Evolutionary conservation across 305 asterid species (phyloP).

Genomic region (Fraxinus angustifolia): DNA sequence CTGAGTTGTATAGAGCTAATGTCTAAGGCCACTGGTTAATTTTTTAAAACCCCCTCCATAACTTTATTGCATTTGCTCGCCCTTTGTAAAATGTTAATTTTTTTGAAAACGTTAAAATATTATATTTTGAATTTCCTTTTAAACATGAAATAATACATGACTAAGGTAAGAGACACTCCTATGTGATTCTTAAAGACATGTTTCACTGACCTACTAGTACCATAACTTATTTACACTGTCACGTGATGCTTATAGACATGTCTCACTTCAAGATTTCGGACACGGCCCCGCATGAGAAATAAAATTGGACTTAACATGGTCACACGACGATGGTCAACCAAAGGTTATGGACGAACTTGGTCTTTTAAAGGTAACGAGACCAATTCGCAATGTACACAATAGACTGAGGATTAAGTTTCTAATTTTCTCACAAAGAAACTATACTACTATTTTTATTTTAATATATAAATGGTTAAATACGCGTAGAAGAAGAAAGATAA

Average conservation of each 20-base stretch:
- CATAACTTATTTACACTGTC: background rate
- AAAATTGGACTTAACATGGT: background rate
- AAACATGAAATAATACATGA: background rate
- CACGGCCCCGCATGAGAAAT: background rate
- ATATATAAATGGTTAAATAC: constrained; percentile 14
- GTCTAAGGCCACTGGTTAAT: no score
- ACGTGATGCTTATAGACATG: background rate
- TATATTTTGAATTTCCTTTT: no score
- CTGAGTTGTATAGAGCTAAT: background rate
- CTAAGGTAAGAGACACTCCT: background rate
- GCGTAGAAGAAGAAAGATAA: constrained; percentile 6
- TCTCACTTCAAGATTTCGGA: background rate
- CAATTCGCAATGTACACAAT: background rate
- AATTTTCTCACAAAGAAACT: background rate
- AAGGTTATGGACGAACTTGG: background rate
- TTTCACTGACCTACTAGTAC: background rate
- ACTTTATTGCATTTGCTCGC: background rate
- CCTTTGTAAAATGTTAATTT: background rate
- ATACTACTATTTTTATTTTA: background rate
- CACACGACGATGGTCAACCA: background rate
- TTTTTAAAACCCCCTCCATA: background rate
- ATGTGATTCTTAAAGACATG: background rate
- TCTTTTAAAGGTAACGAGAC: background rate
- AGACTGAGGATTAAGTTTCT: background rate
- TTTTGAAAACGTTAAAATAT: background rate